A percentile compares a stretch with the other conserved stretches of the same genome.
These are phyloP conservation scores for Hypoxylon subgilvum DNA, from an alignment of 495 filamentous ascomycete genomes.

Conservation along the genomic window DNA sequence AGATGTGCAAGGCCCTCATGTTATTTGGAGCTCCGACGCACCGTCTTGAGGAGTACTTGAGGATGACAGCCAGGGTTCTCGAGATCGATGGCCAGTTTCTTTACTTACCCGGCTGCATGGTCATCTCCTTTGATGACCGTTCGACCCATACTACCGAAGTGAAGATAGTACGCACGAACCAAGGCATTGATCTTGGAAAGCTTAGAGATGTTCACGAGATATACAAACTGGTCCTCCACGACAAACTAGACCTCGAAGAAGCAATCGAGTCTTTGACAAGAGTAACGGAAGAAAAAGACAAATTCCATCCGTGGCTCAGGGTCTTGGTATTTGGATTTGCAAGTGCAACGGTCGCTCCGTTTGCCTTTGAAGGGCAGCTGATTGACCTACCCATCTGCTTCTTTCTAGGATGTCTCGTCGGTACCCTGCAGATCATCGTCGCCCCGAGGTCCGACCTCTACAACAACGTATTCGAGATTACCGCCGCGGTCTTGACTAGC, in stretches of 20 bases:
- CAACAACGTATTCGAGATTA: constrained; percentile 90
- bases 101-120: constrained; percentile 94
- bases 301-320: constrained; percentile 72
- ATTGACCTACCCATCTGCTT: constrained; percentile 91
- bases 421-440: constrained; percentile 78
- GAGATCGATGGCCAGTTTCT: constrained; percentile 91
- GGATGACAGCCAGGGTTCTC: constrained; percentile 84
- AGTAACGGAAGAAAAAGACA: constrained; percentile 65
- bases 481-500: constrained; percentile 84
- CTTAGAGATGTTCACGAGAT: constrained; percentile 84
- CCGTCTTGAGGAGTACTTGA: constrained; percentile 81
- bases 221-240: constrained; percentile 93
- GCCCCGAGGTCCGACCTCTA: constrained; percentile 81
- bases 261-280: constrained; percentile 73
- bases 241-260: constrained; percentile 82
- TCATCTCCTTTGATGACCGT: constrained; percentile 90
- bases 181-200: constrained; percentile 84
- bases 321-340: constrained; percentile 86
- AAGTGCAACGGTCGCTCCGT: constrained; percentile 79
- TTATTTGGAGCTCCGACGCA: constrained; percentile 80
- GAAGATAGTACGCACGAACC: constrained; percentile 76
- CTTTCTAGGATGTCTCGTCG: constrained; percentile 81
- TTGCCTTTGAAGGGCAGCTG: constrained; percentile 84
- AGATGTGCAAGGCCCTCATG: constrained; percentile 88
- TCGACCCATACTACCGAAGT: constrained; percentile 92